Conservation (phyloP, 73 alveolate species). For the Paramecium tetraurelia region DNA sequence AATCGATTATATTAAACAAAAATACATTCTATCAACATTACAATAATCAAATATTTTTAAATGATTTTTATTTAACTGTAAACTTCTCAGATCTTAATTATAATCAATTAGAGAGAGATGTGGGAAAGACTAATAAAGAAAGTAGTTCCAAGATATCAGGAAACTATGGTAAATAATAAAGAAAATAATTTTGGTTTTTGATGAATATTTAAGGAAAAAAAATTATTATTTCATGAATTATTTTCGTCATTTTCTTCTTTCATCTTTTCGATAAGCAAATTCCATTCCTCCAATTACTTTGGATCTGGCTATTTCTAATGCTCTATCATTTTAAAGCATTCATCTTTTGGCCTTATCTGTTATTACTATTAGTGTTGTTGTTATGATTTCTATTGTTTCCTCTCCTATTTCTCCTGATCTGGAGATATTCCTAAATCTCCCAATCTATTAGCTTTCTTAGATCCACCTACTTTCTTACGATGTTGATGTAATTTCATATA, state of each 20-base stretch:
- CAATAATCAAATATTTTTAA: no score
- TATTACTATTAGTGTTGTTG: not conserved
- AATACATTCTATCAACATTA: no score
- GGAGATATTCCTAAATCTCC: constrained; percentile 25
- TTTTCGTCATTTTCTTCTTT: constrained; percentile 23
- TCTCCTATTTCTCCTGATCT: not conserved
- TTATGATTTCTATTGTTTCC: not conserved
- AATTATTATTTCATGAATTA: not conserved
- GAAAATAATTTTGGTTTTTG: not conserved
- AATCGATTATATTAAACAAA: not conserved
- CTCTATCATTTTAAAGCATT: not conserved
- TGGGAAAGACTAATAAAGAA: no score
- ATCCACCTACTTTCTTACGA: not conserved
- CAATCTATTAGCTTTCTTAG: not conserved
- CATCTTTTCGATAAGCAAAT: not conserved
- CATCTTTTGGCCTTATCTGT: not conserved
- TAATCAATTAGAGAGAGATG: no score
- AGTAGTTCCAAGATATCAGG: not conserved
- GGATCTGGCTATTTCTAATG: constrained; percentile 12
- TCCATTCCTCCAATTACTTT: constrained; percentile 34
- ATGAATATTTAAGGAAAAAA: not conserved
- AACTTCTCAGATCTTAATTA: no score
- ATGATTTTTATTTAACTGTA: no score
- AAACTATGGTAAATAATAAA: not conserved
- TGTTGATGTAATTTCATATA: not conserved